Evolutionary conservation across 164 flowering plant genomes (phyloP).

Genomic region (Vitis riparia): DNA sequence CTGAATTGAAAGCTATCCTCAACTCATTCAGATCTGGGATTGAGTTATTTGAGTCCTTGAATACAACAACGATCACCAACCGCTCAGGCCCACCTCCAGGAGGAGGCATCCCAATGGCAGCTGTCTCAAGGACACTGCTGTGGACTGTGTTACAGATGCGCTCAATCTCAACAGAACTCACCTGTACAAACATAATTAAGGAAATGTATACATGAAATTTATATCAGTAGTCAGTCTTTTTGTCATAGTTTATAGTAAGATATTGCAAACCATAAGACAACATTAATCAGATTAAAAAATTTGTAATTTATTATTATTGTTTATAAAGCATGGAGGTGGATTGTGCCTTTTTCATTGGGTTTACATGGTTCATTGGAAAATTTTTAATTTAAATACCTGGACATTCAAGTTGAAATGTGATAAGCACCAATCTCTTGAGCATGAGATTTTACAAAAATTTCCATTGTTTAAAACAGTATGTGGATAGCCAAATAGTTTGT

Average conservation of each 20-base stretch:
- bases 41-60: constrained; percentile 43
- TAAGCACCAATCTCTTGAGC: background rate
- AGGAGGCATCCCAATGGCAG: constrained; percentile 92
- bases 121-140: constrained; percentile 67
- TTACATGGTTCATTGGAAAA: background rate
- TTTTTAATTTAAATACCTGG: background rate
- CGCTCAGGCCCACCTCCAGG: constrained; percentile 87
- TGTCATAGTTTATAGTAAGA: too few relatives aligned
- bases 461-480: background rate
- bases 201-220: too few relatives aligned
- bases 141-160: constrained; percentile 76
- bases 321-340: background rate
- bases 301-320: background rate
- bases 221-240: too few relatives aligned
- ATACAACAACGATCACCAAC: constrained; percentile 76
- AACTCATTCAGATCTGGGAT: constrained; percentile 40
- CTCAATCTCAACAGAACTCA: constrained; percentile 94
- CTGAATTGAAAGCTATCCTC: constrained; percentile 62
- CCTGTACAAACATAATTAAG: constrained; percentile 39
- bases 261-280: too few relatives aligned
- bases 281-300: background rate
- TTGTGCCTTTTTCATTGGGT: background rate
- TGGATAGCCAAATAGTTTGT: background rate
- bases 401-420: background rate
- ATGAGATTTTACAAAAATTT: background rate